Percentiles rank a stretch among this genome's conserved stretches.
phyloP scores from a whole-genome alignment of 2,329 filamentous ascomycete species.

The Fusarium oxysporum region DNA sequence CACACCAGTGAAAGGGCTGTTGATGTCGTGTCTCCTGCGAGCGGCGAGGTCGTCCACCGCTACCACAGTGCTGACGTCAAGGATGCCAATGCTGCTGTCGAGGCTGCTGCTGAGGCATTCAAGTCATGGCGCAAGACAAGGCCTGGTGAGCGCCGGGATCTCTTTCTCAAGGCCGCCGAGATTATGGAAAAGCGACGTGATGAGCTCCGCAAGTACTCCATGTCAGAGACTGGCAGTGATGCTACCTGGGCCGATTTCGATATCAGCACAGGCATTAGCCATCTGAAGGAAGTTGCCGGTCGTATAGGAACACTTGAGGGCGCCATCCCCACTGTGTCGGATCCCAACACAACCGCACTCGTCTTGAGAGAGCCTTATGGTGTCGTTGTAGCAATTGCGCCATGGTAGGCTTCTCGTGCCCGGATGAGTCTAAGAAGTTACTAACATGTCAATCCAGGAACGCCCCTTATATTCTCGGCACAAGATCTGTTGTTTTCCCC shows the following conservation, averaged over 20 bases:
- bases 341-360: conserved; percentile 62
- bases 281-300: conserved; percentile 58
- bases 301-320: conserved; percentile 55
- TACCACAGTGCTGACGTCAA: conserved; percentile 67
- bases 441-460: conserved; percentile 59
- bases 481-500: conserved; percentile 69
- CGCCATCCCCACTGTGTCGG: conserved; percentile 50
- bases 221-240: conserved; percentile 59
- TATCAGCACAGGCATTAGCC: conserved; percentile 49
- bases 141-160: conserved; percentile 70
- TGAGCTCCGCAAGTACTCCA: conserved; percentile 71
- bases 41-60: conserved; percentile 63
- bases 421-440: background rate
- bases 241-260: conserved; percentile 57
- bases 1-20: conserved; percentile 61
- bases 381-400: conserved; percentile 81
- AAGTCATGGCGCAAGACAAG: conserved; percentile 74
- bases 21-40: conserved; percentile 67
- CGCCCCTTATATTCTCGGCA: conserved; percentile 66
- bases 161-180: conserved; percentile 76
- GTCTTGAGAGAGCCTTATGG: conserved; percentile 82
- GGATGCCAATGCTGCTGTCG: conserved; percentile 65
- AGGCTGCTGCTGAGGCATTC: conserved; percentile 73
- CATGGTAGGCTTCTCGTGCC: conserved; percentile 69
- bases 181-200: conserved; percentile 69